phyloP scores from a whole-genome alignment of 768 basidiomycete genomes.

The Tylopilus subfusipes region DNA sequence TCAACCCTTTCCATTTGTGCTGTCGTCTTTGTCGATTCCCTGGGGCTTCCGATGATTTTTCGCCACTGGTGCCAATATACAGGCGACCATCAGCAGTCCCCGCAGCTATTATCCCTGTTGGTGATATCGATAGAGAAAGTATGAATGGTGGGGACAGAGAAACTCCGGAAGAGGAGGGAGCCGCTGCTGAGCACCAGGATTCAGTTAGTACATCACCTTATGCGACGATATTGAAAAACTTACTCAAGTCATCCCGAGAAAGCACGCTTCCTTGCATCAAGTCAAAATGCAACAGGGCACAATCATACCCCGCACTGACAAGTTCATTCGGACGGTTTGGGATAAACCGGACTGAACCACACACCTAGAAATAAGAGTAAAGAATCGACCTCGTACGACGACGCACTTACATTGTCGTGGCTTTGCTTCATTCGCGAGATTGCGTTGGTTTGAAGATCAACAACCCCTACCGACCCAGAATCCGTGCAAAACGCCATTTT shows the following conservation, averaged over 20 bases:
- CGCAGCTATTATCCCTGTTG: constrained; percentile 58
- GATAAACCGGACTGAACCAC: constrained; percentile 66
- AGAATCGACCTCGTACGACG: not conserved
- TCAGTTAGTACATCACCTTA: not conserved
- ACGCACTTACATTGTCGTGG: constrained; percentile 56
- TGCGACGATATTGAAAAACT: constrained; percentile 8
- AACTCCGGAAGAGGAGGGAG: constrained; percentile 44
- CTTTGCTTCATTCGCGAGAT: constrained; percentile 56
- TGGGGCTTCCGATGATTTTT: constrained; percentile 36
- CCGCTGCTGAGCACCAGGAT: constrained; percentile 29
- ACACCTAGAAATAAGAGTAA: constrained; percentile 48
- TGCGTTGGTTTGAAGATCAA: constrained; percentile 51
- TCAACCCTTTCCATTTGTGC: constrained; percentile 73
- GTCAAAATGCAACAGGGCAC: constrained; percentile 64
- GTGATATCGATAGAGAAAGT: constrained; percentile 56
- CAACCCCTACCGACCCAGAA: constrained; percentile 60
- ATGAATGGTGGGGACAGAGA: constrained; percentile 75
- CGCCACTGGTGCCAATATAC: constrained; percentile 66
- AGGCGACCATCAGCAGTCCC: constrained; percentile 76
- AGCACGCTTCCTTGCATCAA: constrained; percentile 50
- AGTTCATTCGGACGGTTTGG: constrained; percentile 68
- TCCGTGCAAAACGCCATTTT: constrained; percentile 67
- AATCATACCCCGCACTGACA: constrained; percentile 78
- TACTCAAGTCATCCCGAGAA: constrained; percentile 60
- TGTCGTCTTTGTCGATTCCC: constrained; percentile 47